Evolutionary conservation across 2,329 filamentous ascomycete genomes (phyloP).

Genomic region (Macrophomina pseudophaseolina): DNA sequence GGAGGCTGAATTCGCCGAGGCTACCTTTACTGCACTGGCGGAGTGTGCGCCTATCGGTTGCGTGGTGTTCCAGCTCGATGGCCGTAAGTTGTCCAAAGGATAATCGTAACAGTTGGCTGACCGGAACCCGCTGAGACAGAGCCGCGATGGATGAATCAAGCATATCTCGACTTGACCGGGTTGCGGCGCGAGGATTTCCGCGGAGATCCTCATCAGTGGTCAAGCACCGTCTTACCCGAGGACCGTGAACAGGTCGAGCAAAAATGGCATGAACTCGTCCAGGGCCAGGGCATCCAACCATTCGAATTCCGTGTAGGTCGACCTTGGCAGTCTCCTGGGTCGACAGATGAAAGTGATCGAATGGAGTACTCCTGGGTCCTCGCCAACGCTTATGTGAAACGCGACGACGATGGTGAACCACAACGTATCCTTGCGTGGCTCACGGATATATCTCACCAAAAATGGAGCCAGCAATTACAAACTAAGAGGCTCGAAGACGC

Average conservation of each 20-base stretch:
- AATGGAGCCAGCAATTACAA: slow-evolving; percentile 38
- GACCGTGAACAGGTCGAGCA: slow-evolving; percentile 21
- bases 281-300: not conserved
- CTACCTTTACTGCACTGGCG: slow-evolving; percentile 15
- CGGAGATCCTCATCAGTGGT: not conserved
- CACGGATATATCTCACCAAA: slow-evolving; percentile 41
- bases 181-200: slow-evolving; percentile 16
- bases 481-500: slow-evolving; percentile 41
- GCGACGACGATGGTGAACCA: slow-evolving; percentile 37
- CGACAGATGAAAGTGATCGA: not conserved
- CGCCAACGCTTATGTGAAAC: slow-evolving; percentile 39
- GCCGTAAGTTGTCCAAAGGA: not conserved
- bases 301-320: slow-evolving; percentile 23
- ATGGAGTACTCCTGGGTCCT: slow-evolving; percentile 35
- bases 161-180: slow-evolving; percentile 24
- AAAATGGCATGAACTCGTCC: slow-evolving; percentile 12
- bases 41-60: slow-evolving; percentile 23
- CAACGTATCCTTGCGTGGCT: slow-evolving; percentile 40
- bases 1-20: slow-evolving; percentile 10
- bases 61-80: slow-evolving; percentile 25
- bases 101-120: not conserved
- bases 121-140: not conserved
- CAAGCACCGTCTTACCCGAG: slow-evolving; percentile 12
- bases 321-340: not conserved
- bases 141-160: slow-evolving; percentile 26